Conservation (phyloP, 2,329 filamentous ascomycete genomes). For the Metarhizium brunneum region DNA sequence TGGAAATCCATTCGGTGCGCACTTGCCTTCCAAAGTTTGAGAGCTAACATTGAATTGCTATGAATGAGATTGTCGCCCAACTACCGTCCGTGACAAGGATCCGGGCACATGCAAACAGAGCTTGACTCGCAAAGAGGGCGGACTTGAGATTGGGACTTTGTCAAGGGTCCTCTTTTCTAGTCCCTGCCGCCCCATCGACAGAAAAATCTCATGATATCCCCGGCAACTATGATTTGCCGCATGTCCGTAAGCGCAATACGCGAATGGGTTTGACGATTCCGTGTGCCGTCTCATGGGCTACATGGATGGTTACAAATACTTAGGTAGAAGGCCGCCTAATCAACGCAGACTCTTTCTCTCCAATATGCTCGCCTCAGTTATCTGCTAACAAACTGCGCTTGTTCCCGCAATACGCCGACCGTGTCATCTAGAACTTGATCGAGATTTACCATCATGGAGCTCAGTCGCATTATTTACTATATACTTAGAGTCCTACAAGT, state of each 20-base stretch:
- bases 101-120: too few species aligned
- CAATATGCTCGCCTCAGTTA: background rate
- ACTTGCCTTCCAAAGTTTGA: background rate
- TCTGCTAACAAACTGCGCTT: background rate
- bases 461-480: conserved; percentile 8
- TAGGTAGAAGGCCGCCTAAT: too few species aligned
- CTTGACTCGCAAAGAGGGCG: too few species aligned
- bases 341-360: background rate
- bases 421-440: background rate
- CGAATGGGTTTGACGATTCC: too few species aligned
- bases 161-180: background rate
- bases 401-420: background rate
- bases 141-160: background rate
- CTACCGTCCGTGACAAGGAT: background rate
- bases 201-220: too few species aligned
- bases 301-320: too few species aligned
- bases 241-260: too few species aligned
- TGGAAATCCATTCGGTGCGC: background rate
- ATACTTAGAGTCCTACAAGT: conserved; percentile 32
- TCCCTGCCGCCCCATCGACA: too few species aligned
- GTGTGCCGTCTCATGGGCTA: too few species aligned
- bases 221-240: too few species aligned
- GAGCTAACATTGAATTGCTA: too few species aligned
- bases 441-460: background rate
- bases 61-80: background rate